Percentiles rank a stretch among this genome's conserved stretches.
phyloP scores from a whole-genome alignment of 2,329 filamentous ascomycete genomes.

The Clarireedia paspali region DNA sequence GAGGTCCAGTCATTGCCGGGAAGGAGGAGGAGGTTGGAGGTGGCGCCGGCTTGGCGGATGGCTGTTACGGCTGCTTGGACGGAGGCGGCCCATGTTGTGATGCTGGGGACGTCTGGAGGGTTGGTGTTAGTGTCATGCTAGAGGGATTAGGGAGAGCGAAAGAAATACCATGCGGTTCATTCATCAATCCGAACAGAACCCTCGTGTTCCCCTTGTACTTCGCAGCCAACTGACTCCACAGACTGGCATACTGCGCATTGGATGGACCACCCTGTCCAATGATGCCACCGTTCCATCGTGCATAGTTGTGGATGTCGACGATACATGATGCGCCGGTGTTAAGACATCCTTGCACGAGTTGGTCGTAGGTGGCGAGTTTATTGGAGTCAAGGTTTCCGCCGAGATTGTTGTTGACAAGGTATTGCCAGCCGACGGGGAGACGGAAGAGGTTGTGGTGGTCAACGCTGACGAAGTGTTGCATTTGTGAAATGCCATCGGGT shows the following conservation, averaged over 20 bases:
- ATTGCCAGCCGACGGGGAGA: constrained; percentile 53
- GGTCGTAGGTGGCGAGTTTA: constrained; percentile 46
- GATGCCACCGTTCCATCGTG: constrained; percentile 52
- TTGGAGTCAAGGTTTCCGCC: constrained; percentile 40
- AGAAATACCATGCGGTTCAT: constrained; percentile 49
- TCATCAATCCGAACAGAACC: constrained; percentile 60
- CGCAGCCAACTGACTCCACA: constrained; percentile 51
- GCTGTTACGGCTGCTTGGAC: constrained; percentile 57
- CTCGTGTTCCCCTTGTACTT: constrained; percentile 48
- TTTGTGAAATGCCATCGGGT: constrained; percentile 27
- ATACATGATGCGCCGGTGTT: constrained; percentile 50
- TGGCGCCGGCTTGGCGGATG: constrained; percentile 58
- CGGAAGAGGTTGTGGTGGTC: constrained; percentile 40
- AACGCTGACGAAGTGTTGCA: constrained; percentile 33
- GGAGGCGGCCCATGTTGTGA: constrained; percentile 46
- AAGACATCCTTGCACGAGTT: constrained; percentile 48
- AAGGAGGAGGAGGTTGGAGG: constrained; percentile 53
- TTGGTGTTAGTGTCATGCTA: neutral
- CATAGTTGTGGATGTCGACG: constrained; percentile 51
- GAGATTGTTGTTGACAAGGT: constrained; percentile 44
- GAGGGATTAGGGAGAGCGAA: neutral
- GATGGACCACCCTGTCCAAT: constrained; percentile 59
- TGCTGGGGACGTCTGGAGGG: constrained; percentile 34
- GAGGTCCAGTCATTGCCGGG: constrained; percentile 54
- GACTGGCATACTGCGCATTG: constrained; percentile 45